These are phyloP conservation scores for Magnolia kwangsiensis DNA, from an alignment of 164 flowering plant genomes.

Conservation along the genomic window DNA sequence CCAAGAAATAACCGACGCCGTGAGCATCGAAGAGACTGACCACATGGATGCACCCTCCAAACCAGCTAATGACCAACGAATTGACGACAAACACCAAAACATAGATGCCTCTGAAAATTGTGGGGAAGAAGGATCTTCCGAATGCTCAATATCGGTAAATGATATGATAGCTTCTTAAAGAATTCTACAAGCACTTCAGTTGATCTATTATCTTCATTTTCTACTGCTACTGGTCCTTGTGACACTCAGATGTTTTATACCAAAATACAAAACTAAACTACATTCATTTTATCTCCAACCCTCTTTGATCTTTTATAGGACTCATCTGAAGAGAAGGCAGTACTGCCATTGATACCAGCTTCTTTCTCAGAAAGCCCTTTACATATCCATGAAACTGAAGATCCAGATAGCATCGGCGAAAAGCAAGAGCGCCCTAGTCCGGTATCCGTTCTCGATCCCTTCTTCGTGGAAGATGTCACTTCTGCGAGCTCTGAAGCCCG, in stretches of 20 bases:
- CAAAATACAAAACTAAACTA: neutral
- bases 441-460: slow-evolving; percentile 78
- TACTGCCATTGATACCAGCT: slow-evolving; percentile 21
- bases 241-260: neutral
- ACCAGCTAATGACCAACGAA: slow-evolving; percentile 14
- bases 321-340: slow-evolving; percentile 23
- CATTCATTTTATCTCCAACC: neutral
- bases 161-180: neutral
- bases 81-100: slow-evolving; percentile 19
- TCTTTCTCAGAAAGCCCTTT: slow-evolving; percentile 33
- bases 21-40: slow-evolving; percentile 19
- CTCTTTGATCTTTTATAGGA: slow-evolving; percentile 31
- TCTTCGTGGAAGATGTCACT: slow-evolving; percentile 64
- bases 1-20: slow-evolving; percentile 22
- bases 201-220: neutral
- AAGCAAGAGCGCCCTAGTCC: slow-evolving; percentile 71
- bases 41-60: slow-evolving; percentile 23
- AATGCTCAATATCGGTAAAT: slow-evolving; percentile 34
- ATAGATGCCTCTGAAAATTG: slow-evolving; percentile 17
- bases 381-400: slow-evolving; percentile 25
- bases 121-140: slow-evolving; percentile 21
- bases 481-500: slow-evolving; percentile 36
- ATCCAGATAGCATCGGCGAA: slow-evolving; percentile 26
- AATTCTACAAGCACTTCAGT: neutral
- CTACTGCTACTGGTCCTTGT: neutral